Evolutionary conservation across 495 filamentous ascomycete species (phyloP).

Genomic region (Xylaria acuta): DNA sequence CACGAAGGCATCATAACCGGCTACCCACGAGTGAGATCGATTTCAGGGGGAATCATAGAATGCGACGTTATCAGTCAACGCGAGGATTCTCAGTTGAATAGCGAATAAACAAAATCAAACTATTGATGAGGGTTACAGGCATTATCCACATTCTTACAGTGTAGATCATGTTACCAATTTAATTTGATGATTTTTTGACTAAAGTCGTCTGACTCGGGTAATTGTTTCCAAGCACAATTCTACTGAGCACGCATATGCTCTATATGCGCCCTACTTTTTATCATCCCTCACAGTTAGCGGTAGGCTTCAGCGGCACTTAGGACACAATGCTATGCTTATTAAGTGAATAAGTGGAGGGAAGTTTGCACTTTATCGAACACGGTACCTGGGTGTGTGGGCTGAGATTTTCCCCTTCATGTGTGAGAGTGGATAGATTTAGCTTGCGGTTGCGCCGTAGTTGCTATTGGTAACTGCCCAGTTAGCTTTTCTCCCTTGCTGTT

Average conservation of each 20-base stretch:
- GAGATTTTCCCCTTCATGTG: too few species aligned
- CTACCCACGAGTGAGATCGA: background rate
- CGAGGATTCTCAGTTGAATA: background rate
- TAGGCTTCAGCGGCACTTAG: background rate
- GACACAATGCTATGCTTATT: background rate
- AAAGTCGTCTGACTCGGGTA: too few species aligned
- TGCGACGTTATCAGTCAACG: background rate
- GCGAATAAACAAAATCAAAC: constrained; percentile 4
- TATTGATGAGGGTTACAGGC: background rate
- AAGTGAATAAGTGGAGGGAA: background rate
- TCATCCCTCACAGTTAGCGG: background rate
- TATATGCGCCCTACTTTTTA: background rate
- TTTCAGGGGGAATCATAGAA: background rate
- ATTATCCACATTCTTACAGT: background rate
- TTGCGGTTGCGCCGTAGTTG: too few species aligned
- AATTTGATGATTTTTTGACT: background rate
- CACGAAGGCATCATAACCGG: background rate
- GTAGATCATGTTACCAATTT: background rate
- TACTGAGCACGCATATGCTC: background rate
- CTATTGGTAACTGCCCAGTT: too few species aligned
- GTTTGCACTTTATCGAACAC: too few species aligned
- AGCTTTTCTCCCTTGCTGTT: too few species aligned
- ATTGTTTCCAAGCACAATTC: too few species aligned
- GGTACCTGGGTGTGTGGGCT: too few species aligned
- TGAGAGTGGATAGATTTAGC: too few species aligned